A percentile compares a stretch with the other conserved stretches of the same genome.
These are phyloP conservation scores for Aspergillus panamensis DNA, from an alignment of 495 filamentous ascomycete species.

Conservation along the genomic window DNA sequence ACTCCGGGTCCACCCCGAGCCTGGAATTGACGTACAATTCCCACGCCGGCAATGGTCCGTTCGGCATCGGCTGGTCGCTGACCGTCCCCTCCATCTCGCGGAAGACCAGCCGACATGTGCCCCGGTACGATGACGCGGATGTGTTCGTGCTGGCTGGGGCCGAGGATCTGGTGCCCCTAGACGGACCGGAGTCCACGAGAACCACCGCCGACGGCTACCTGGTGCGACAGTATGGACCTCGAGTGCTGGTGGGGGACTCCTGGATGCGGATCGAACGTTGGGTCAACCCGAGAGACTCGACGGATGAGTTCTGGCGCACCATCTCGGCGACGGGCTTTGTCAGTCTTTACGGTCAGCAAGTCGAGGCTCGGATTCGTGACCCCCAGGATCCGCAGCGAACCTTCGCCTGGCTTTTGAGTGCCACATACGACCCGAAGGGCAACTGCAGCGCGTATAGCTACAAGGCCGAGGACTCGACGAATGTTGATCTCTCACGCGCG, in stretches of 20 bases:
- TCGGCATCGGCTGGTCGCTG: neutral
- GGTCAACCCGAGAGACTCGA: neutral
- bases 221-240: neutral
- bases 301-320: neutral
- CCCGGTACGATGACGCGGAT: neutral
- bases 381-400: neutral
- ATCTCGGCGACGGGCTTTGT: neutral
- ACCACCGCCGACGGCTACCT: neutral
- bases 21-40: neutral
- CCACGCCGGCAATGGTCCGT: neutral
- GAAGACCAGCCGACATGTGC: neutral
- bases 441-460: neutral
- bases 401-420: constrained; percentile 2
- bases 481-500: neutral
- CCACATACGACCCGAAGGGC: neutral
- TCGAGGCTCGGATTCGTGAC: neutral
- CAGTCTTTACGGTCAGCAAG: neutral
- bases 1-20: neutral
- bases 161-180: neutral
- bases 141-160: neutral
- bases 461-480: constrained; percentile 3
- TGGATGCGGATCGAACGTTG: constrained; percentile 8
- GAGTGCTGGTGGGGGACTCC: neutral
- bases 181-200: neutral
- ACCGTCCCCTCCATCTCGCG: neutral